Evolutionary conservation across 2,329 filamentous ascomycete genomes (phyloP), one percentile per base, ranked within the genome.

Genomic region (Aspergillus persii): DNA sequence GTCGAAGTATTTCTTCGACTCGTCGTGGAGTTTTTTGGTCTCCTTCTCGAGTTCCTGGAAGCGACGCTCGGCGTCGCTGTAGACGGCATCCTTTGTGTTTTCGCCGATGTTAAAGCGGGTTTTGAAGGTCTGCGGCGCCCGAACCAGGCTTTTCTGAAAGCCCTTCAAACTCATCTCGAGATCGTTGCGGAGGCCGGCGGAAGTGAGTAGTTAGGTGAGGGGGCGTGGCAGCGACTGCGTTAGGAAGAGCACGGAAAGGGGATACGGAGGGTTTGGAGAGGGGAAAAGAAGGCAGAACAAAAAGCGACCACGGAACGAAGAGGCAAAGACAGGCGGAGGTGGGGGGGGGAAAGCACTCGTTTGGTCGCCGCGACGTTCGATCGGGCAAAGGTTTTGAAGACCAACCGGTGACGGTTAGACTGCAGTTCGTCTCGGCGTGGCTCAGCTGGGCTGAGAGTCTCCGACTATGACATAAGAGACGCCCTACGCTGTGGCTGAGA

Each of bases 1-100:
- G 56, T 96, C 88, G 70, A 96, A 97, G 78, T 99, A 99, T 80
- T 96, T 97, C 77, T 93, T 90, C 58, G 92, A 96, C 78, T 98
- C 94, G 80, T 96, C 92, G 79, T 98, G 94, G 31, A 97, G 87
- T 77, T 90, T 94, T 83, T 97, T 98, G 39, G 95, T 98, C 80
- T 99, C 93, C 66, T 83, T 89, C 79, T 99, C 95, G 64, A 99
- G 85, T 80, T 99, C 95, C 65, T 92, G 84, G 74, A 98, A 99
- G 52, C 95, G 89, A 63, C 93, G 87, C 76, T 99, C 95, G 64
- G 95, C 91, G 77, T 99, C 95, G 63, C 91, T 88, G 77, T 97
- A 99, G 71, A 99, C 89, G 51, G 91, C 83, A 81, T 99, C 95
- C 75, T 98, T 96, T 68, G 92, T 96, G 75, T 94, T 86, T 69